Conservation (phyloP, 164 flowering plant species). For the Echeveria elegans region DNA sequence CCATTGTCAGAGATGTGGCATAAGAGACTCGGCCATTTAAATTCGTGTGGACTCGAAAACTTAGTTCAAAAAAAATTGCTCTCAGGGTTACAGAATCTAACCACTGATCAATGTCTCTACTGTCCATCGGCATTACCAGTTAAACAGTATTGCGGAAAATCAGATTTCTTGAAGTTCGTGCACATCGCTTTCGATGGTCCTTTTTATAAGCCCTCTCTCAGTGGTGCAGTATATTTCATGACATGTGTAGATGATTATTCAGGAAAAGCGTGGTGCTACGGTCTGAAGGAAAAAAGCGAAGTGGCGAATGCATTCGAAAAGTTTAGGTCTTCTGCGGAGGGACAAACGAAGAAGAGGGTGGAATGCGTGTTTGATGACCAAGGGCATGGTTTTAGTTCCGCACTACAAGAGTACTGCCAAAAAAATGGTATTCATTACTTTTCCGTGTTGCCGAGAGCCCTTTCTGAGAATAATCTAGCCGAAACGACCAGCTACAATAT, state of each 20-base stretch:
- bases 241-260: background rate
- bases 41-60: background rate
- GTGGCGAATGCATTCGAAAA: background rate
- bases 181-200: background rate
- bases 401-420: conserved; percentile 1
- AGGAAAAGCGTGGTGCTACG: background rate
- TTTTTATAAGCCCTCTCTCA: background rate
- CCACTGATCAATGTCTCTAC: background rate
- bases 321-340: background rate
- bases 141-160: background rate
- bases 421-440: background rate
- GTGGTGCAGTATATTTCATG: background rate
- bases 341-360: background rate
- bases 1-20: background rate
- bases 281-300: background rate
- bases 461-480: background rate
- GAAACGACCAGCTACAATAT: background rate
- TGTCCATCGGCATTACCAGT: background rate
- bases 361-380: background rate
- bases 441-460: background rate
- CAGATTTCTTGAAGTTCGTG: background rate
- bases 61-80: background rate
- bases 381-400: background rate
- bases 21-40: background rate
- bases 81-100: background rate